Conservation (phyloP, 2,329 filamentous ascomycete genomes). For the Dactylonectria macrodidyma region DNA sequence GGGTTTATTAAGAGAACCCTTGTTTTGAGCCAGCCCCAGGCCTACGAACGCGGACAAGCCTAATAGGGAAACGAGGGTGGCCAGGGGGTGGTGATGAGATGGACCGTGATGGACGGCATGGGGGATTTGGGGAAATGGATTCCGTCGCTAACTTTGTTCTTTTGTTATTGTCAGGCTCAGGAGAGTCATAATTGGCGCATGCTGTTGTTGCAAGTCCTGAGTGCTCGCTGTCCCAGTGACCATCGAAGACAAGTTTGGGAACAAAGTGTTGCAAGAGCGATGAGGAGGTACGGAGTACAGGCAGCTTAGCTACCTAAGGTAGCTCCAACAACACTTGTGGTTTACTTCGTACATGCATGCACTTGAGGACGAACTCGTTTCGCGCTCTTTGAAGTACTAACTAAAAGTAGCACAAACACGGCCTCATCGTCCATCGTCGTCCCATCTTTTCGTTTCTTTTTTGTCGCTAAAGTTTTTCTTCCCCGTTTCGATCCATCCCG, state of each 20-base stretch:
- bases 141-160: not conserved
- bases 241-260: not conserved
- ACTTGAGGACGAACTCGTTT: not conserved
- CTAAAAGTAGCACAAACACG: not conserved
- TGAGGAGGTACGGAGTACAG: not conserved
- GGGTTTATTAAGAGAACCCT: conserved; percentile 15
- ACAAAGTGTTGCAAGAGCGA: not conserved
- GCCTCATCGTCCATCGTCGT: not conserved
- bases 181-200: not conserved
- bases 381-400: not conserved
- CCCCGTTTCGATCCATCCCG: conserved; percentile 7
- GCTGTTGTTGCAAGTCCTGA: not conserved
- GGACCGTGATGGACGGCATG: conserved; percentile 12
- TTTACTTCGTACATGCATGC: not conserved
- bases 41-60: conserved; percentile 6
- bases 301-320: not conserved
- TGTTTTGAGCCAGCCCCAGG: conserved; percentile 1
- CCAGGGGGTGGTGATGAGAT: conserved; percentile 19
- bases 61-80: conserved; percentile 15
- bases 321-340: not conserved
- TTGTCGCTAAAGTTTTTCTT: conserved; percentile 5
- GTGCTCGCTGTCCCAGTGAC: not conserved
- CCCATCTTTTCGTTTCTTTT: conserved; percentile 19
- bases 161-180: not conserved
- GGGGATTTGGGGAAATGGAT: conserved; percentile 3